These are phyloP conservation scores for Syzygium oleosum DNA, from an alignment of 345 rosid species.

Conservation along the genomic window DNA sequence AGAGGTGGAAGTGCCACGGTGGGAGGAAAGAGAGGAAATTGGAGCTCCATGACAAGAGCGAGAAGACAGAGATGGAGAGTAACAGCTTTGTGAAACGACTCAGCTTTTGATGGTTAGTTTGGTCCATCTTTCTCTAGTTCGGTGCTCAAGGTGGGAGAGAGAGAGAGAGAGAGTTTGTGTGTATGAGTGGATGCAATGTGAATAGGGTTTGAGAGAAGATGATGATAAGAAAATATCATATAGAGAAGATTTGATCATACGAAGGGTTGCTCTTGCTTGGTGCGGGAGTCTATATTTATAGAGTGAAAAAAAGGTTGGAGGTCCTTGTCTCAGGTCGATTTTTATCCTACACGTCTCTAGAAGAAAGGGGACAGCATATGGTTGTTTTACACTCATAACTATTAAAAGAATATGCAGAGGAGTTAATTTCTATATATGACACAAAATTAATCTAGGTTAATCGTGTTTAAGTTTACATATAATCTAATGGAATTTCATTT, in stretches of 20 bases:
- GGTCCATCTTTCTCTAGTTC: conserved; percentile 22
- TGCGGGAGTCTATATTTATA: neutral
- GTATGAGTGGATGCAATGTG: neutral
- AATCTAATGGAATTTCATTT: neutral
- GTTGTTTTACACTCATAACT: neutral
- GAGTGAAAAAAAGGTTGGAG: neutral
- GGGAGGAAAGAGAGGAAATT: conserved; percentile 11
- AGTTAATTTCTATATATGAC: neutral
- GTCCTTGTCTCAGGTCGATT: neutral
- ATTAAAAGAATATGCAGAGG: neutral
- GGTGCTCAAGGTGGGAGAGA: neutral
- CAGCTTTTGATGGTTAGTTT: neutral
- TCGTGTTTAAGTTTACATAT: neutral
- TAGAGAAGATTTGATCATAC: neutral
- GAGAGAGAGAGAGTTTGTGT: neutral
- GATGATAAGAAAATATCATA: neutral
- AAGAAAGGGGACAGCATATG: neutral
- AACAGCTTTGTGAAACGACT: conserved; percentile 17
- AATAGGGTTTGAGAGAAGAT: neutral
- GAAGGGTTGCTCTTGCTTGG: neutral
- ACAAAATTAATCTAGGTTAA: neutral
- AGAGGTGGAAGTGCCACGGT: conserved; percentile 22
- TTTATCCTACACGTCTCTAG: neutral
- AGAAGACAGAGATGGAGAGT: conserved; percentile 49
- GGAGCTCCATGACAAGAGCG: conserved; percentile 26